phyloP scores from a whole-genome alignment of 305 asterid species.

The Fraxinus floribunda region DNA sequence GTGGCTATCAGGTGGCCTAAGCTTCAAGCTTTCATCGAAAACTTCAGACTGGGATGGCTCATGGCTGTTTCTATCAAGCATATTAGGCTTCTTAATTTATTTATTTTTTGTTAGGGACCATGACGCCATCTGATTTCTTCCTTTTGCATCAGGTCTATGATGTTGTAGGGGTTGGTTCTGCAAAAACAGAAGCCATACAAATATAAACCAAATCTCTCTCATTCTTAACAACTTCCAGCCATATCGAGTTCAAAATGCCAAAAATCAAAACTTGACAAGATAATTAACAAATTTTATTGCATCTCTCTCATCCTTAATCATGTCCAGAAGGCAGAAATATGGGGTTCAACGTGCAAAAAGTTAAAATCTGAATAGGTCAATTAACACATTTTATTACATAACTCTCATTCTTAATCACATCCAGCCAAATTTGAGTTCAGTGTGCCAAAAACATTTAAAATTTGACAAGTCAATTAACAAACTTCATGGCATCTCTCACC shows the following conservation, averaged over 20 bases:
- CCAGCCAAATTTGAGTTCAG: neutral
- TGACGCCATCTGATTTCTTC: neutral
- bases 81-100: too few species aligned
- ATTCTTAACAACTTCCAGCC: neutral
- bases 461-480: neutral
- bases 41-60: too few species aligned
- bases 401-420: neutral
- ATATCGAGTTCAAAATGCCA: neutral
- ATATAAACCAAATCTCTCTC: slow-evolving; percentile 18
- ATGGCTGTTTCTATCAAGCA: too few species aligned
- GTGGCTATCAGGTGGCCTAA: too few species aligned
- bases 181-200: slow-evolving; percentile 16
- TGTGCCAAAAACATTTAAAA: neutral
- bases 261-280: neutral
- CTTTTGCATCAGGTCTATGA: neutral
- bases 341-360: neutral
- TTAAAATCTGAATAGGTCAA: neutral
- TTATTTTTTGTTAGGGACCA: too few species aligned
- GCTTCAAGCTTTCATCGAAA: too few species aligned
- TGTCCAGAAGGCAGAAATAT: neutral
- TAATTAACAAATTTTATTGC: neutral
- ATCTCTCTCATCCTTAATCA: neutral
- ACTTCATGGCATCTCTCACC: neutral
- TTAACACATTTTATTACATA: neutral
- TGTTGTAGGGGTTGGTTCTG: slow-evolving; percentile 36